Evolutionary conservation across 768 basidiomycete species (phyloP).

Genomic region (Xanthoconium stramineum): DNA sequence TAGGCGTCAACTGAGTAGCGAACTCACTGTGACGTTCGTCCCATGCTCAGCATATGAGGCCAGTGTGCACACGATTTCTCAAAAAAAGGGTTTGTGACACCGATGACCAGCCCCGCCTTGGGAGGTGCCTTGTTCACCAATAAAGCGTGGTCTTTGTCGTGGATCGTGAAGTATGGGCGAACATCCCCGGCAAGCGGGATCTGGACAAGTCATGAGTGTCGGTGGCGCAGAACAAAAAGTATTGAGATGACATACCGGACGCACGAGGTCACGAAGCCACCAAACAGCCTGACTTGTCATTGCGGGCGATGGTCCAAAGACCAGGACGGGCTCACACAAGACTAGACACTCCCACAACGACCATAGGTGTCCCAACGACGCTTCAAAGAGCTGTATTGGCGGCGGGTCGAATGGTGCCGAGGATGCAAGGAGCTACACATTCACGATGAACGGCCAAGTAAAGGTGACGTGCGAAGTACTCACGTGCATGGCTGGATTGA

Average conservation of each 20-base stretch:
- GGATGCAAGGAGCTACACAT: slow-evolving; percentile 63
- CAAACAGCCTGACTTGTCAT: slow-evolving; percentile 85
- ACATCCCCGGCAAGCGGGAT: slow-evolving; percentile 83
- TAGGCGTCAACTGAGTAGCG: not conserved
- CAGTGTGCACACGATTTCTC: slow-evolving; percentile 77
- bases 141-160: slow-evolving; percentile 76
- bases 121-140: slow-evolving; percentile 84
- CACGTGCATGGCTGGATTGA: slow-evolving; percentile 53
- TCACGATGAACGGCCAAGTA: not conserved
- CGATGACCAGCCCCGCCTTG: slow-evolving; percentile 69
- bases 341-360: slow-evolving; percentile 93
- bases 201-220: slow-evolving; percentile 35
- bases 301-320: slow-evolving; percentile 77
- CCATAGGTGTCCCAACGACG: slow-evolving; percentile 66
- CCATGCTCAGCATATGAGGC: slow-evolving; percentile 79
- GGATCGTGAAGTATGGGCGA: slow-evolving; percentile 94
- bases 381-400: slow-evolving; percentile 60
- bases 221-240: not conserved
- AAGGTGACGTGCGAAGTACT: not conserved
- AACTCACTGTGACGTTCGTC: slow-evolving; percentile 45
- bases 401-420: slow-evolving; percentile 56
- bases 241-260: slow-evolving; percentile 56
- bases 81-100: slow-evolving; percentile 89
- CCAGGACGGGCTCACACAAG: slow-evolving; percentile 83
- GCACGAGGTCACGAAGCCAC: slow-evolving; percentile 86